Conservation (phyloP, 495 filamentous ascomycete species). For the Beverwykella pulmonaria region DNA sequence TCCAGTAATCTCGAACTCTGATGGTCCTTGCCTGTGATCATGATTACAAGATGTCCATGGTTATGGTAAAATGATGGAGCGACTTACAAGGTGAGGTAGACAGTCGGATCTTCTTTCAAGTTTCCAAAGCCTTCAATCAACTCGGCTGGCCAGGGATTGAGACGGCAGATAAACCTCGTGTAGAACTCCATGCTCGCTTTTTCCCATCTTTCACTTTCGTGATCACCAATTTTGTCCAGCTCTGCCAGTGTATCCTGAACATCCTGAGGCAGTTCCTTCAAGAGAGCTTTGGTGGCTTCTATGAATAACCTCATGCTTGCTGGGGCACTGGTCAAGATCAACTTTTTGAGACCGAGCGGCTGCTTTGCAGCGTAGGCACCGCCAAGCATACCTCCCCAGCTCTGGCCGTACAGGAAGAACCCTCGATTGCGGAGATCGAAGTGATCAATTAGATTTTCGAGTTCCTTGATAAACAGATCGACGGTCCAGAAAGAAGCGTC, state of each 20-base stretch:
- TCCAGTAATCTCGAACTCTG: conserved; percentile 52
- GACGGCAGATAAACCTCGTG: conserved; percentile 48
- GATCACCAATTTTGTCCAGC: conserved; percentile 45
- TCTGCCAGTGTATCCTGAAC: conserved; percentile 48
- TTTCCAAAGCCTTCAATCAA: conserved; percentile 41
- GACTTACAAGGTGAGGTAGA: conserved; percentile 51
- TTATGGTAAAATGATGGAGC: background rate
- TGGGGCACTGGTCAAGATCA: conserved; percentile 50
- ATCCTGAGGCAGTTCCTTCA: conserved; percentile 48
- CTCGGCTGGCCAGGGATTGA: conserved; percentile 47
- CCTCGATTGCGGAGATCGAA: conserved; percentile 44
- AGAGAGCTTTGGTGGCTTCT: conserved; percentile 39
- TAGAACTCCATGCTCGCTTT: conserved; percentile 50
- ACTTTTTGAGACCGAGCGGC: conserved; percentile 47
- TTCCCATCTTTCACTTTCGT: conserved; percentile 52
- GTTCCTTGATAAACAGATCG: conserved; percentile 53
- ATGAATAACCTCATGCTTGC: conserved; percentile 45
- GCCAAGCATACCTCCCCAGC: conserved; percentile 58
- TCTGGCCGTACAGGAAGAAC: conserved; percentile 53
- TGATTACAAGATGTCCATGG: background rate
- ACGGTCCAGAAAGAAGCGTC: conserved; percentile 53
- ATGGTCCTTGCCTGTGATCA: conserved; percentile 48
- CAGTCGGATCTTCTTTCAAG: conserved; percentile 50
- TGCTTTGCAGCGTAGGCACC: conserved; percentile 45
- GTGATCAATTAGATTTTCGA: conserved; percentile 52